These are phyloP conservation scores for Prunus fruticosa DNA, from an alignment of 306 rosid genomes.

Conservation along the genomic window DNA sequence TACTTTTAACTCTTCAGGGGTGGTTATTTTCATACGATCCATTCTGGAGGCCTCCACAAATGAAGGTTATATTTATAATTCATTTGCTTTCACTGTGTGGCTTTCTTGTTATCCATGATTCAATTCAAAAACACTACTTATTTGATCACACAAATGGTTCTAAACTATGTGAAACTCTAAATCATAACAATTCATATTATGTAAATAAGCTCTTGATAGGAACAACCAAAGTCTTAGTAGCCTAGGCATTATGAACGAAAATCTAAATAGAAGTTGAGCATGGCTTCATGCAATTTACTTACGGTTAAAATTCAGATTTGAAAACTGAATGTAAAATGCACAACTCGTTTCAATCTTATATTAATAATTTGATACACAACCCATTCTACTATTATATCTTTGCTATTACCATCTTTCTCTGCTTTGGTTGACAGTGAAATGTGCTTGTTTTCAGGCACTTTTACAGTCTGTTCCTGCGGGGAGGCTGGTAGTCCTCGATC, in stretches of 20 bases:
- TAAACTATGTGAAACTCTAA: not conserved
- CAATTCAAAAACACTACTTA: no score
- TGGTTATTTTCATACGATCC: constrained; percentile 93
- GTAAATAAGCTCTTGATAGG: not conserved
- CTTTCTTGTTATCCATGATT: constrained; percentile 4
- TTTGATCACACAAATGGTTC: not conserved
- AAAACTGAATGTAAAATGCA: not conserved
- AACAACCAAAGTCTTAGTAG: not conserved
- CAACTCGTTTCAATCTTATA: not conserved
- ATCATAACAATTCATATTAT: not conserved
- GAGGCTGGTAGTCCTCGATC: constrained; percentile 83
- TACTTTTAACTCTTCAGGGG: constrained; percentile 45
- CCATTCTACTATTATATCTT: not conserved
- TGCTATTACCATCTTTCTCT: not conserved
- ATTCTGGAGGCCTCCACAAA: constrained; percentile 94
- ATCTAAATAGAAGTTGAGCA: not conserved
- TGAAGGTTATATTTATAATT: constrained; percentile 52
- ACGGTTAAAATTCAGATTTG: not conserved
- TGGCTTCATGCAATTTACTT: not conserved
- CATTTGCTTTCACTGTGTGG: not conserved
- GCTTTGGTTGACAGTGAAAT: constrained; percentile 19
- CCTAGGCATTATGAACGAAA: not conserved
- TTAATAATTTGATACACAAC: no score
- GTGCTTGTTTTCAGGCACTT: constrained; percentile 67
- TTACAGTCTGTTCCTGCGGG: constrained; percentile 80